Percentiles rank a stretch among this genome's conserved stretches.
phyloP scores from a whole-genome alignment of 441 rosid species.

The Geranium incanum region DNA sequence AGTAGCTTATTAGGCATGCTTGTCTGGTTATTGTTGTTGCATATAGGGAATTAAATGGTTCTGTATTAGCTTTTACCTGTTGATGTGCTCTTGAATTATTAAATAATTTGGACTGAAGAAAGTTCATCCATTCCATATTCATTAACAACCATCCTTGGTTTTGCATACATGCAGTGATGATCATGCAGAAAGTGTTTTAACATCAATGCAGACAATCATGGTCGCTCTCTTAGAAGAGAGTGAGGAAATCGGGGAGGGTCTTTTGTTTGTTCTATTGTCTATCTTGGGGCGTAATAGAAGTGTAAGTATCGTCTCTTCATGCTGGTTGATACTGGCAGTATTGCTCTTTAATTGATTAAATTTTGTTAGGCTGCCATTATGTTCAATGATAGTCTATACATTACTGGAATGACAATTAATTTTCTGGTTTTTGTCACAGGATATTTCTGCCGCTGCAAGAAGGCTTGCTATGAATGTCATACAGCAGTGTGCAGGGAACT shows the following conservation, averaged over 20 bases:
- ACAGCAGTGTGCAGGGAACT: slow-evolving; percentile 76
- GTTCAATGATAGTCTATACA: not conserved
- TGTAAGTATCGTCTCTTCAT: slow-evolving; percentile 42
- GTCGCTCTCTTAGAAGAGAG: slow-evolving; percentile 84
- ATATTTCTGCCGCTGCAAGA: slow-evolving; percentile 59
- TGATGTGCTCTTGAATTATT: slow-evolving; percentile 5
- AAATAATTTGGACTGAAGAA: slow-evolving; percentile 17
- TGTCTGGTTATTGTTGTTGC: not conserved
- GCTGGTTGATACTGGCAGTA: slow-evolving; percentile 9
- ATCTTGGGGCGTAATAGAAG: slow-evolving; percentile 67
- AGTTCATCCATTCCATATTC: slow-evolving; percentile 8
- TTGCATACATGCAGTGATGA: slow-evolving; percentile 64
- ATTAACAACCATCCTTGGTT: slow-evolving; percentile 12
- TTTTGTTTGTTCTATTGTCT: slow-evolving; percentile 62
- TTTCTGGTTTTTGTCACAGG: slow-evolving; percentile 46
- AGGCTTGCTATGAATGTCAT: slow-evolving; percentile 90
- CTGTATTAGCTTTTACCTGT: not conserved
- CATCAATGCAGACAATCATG: slow-evolving; percentile 95
- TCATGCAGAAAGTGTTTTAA: slow-evolving; percentile 78
- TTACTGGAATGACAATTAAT: slow-evolving; percentile 22
- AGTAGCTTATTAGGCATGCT: slow-evolving; percentile 4
- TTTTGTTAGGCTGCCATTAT: slow-evolving; percentile 14
- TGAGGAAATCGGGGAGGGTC: slow-evolving; percentile 84
- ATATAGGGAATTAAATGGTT: not conserved
- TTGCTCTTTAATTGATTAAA: slow-evolving; percentile 13